Evolutionary conservation across 2,329 filamentous ascomycete species (phyloP).

Genomic region (Hirsutella minnesotensis): DNA sequence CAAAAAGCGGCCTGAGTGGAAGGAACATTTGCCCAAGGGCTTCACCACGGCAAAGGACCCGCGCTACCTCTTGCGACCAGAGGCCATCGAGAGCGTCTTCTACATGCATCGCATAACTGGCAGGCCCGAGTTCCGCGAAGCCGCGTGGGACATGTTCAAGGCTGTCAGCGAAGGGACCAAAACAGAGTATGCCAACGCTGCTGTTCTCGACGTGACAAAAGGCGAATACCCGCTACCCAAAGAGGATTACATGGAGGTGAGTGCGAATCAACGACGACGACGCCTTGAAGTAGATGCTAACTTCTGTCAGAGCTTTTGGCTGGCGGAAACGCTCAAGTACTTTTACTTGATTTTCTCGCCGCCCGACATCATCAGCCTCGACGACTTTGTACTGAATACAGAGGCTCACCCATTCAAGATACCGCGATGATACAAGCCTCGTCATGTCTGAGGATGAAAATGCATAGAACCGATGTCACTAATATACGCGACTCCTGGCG

Average conservation of each 20-base stretch:
- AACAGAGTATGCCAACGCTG: conserved; percentile 48
- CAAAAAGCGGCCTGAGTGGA: conserved; percentile 5
- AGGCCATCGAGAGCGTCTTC: conserved; percentile 73
- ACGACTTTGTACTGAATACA: conserved; percentile 28
- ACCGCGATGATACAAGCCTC: background rate
- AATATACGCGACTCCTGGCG: too few species aligned
- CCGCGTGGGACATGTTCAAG: conserved; percentile 63
- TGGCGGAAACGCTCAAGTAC: conserved; percentile 77
- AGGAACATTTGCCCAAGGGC: conserved; percentile 33
- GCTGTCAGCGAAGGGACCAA: conserved; percentile 46
- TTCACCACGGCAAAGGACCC: conserved; percentile 42
- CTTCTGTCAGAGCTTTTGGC: conserved; percentile 61
- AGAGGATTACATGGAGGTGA: conserved; percentile 47
- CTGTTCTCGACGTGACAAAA: conserved; percentile 46
- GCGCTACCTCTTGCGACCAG: conserved; percentile 56
- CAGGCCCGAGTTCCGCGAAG: conserved; percentile 48
- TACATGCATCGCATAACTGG: conserved; percentile 64
- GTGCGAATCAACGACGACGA: conserved; percentile 5
- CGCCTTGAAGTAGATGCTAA: conserved; percentile 32
- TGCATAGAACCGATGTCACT: background rate
- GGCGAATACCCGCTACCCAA: conserved; percentile 9
- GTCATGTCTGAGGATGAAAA: background rate
- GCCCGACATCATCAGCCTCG: conserved; percentile 35
- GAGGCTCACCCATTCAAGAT: conserved; percentile 38
- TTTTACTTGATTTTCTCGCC: conserved; percentile 54